A percentile compares a stretch with the other conserved stretches of the same genome.
Evolutionary conservation across 1,284 basidiomycete genomes (phyloP).

Genomic region (Coriolopsis trogii): DNA sequence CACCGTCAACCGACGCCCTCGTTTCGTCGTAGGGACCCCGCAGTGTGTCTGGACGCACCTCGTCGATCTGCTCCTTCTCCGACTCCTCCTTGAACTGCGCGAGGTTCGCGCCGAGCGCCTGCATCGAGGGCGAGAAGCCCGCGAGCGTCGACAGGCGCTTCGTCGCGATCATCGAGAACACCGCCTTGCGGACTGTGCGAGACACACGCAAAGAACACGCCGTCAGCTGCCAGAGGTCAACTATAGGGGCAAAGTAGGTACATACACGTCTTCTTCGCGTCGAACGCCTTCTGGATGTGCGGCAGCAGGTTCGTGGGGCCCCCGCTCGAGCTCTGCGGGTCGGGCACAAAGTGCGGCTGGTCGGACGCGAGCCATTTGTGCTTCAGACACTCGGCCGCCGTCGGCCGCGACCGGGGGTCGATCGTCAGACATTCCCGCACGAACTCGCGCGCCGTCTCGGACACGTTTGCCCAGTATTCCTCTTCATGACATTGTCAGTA

Average conservation of each 20-base stretch:
- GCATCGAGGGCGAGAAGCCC: conserved; percentile 46
- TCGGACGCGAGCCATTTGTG: conserved; percentile 82
- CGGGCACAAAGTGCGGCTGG: conserved; percentile 71
- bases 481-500: conserved; percentile 27
- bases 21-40: not conserved
- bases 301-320: conserved; percentile 83
- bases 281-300: conserved; percentile 86
- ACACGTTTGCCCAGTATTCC: conserved; percentile 89
- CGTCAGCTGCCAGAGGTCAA: conserved; percentile 2
- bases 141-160: conserved; percentile 72
- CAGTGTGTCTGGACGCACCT: conserved; percentile 38
- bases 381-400: conserved; percentile 68
- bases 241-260: conserved; percentile 19
- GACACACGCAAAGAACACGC: not conserved
- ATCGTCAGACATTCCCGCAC: conserved; percentile 82
- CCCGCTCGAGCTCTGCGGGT: conserved; percentile 58
- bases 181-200: conserved; percentile 79
- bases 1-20: conserved; percentile 25
- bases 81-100: conserved; percentile 81
- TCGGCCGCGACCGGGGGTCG: conserved; percentile 79
- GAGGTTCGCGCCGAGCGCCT: conserved; percentile 64
- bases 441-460: conserved; percentile 81
- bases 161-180: conserved; percentile 84
- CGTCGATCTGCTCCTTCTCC: conserved; percentile 80
- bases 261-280: conserved; percentile 86